A percentile compares a stretch with the other conserved stretches of the same genome.
Evolutionary conservation across 306 rosid species (phyloP).

Genomic region (Aeschynomene evenia): DNA sequence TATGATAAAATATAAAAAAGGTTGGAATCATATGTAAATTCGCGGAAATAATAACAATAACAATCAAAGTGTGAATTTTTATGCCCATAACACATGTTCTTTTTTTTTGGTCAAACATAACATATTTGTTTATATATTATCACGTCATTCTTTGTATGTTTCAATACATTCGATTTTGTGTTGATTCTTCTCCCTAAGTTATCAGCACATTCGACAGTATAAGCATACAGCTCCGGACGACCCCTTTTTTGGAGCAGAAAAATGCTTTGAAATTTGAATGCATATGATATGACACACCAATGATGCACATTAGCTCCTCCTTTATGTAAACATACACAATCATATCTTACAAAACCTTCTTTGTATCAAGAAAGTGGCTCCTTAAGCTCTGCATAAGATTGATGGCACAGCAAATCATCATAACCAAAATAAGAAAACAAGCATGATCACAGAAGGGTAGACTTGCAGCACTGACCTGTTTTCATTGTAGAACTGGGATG

Average conservation of each 20-base stretch:
- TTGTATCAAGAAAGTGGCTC: constrained; percentile 38
- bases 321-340: constrained; percentile 20
- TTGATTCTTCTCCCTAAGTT: constrained; percentile 1
- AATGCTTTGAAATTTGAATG: background rate
- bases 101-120: background rate
- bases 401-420: constrained; percentile 15
- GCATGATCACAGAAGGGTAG: background rate
- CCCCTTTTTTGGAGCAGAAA: background rate
- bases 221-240: background rate
- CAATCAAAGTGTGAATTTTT: background rate
- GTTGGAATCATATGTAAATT: background rate
- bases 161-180: background rate
- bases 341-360: constrained; percentile 20
- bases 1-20: background rate
- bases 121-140: background rate
- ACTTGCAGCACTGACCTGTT: constrained; percentile 48
- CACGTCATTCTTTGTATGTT: background rate
- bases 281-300: background rate
- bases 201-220: constrained; percentile 6
- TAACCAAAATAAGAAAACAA: constrained; percentile 20
- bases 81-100: background rate
- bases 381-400: constrained; percentile 43
- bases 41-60: background rate
- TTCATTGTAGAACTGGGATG: constrained; percentile 28
- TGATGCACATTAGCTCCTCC: background rate